Base-by-base conservation (phyloP, 495 filamentous ascomycete species). In the Penicillium parvum region DNA sequence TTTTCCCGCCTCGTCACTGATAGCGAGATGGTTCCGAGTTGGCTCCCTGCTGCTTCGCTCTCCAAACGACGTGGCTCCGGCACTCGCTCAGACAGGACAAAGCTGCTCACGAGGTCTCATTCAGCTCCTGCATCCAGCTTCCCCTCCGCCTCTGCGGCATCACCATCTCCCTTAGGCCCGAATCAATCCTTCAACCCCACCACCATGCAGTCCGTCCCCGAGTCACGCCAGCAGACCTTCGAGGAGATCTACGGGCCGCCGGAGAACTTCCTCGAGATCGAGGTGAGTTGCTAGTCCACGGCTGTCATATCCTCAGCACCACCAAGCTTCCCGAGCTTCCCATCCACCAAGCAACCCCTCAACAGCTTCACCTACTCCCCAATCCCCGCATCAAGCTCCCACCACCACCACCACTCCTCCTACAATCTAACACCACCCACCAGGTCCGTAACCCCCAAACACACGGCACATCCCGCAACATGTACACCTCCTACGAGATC, bases 401-500 rank as follows among this genome's bases (percentile, higher is more conserved):
- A 14, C 7, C 18, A 14, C 16, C 4, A 37, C 12, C 8, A 20
- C 7, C 5, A 25, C 5, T 40, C 34, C 28, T 32, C 36, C 19
- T 7, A 14, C 29, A 37, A 35, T 38, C 52, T 51, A 37, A 52
- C 18, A 25, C 26, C 16, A 15, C 45, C 37, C 17, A 44, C 29
- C 42, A 96, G 90, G 89, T 97, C 57, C 84, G 85, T 57, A 92
- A 94, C 58, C 92, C 92, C 11, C 89, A 90, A 66, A 98, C 92
- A 16, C 92, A 95, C 56, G 90, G 90, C 55, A 86, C 89, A 49
- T 91, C 90, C 37, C 84, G 91, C 33, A 82, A 83, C 69, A 96
- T 96, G 90, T 96, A 96, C 74, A 98, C 92, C 33, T 90, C 91
- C 70, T 98, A 98, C 71, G 91, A 96, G 68, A 95, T 98, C 53